phyloP scores from a whole-genome alignment of 73 alveolate genomes.

The Paraurostyla sp. region DNA sequence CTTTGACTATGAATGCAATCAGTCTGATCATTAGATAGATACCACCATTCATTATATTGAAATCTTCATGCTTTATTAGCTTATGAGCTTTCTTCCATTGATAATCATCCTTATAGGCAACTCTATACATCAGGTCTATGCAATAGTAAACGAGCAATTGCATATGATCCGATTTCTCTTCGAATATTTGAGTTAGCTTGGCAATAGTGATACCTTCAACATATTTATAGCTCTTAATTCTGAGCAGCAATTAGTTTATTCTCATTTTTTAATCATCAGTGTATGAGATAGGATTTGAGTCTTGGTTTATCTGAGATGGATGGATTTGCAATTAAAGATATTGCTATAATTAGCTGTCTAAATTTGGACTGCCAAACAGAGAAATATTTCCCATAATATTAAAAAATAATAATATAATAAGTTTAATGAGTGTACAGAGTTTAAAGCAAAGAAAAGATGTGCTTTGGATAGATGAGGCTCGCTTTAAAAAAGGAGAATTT shows the following conservation, averaged over 20 bases:
- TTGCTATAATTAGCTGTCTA: neutral
- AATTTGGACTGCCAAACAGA: too few species aligned
- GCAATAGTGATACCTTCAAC: neutral
- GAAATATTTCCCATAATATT: neutral
- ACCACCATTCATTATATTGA: neutral
- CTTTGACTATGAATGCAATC: neutral
- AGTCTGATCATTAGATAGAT: neutral
- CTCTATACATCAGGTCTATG: neutral
- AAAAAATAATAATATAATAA: neutral
- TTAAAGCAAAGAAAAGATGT: neutral
- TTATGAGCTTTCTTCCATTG: neutral
- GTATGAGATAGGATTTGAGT: too few species aligned
- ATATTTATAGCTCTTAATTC: neutral
- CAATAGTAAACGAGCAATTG: neutral
- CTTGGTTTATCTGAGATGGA: too few species aligned
- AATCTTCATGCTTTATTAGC: neutral
- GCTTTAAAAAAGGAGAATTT: neutral
- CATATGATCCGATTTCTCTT: neutral
- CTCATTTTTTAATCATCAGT: neutral
- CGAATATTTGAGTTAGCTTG: neutral
- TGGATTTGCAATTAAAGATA: too few species aligned
- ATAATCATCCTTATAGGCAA: constrained; percentile 14
- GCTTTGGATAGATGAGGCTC: neutral
- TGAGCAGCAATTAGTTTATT: neutral
- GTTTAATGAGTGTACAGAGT: constrained; percentile 28